Evolutionary conservation across 805 yeast genomes (phyloP), one percentile per base, ranked within the genome.

Genomic region (Hanseniaspora occidentalis): DNA sequence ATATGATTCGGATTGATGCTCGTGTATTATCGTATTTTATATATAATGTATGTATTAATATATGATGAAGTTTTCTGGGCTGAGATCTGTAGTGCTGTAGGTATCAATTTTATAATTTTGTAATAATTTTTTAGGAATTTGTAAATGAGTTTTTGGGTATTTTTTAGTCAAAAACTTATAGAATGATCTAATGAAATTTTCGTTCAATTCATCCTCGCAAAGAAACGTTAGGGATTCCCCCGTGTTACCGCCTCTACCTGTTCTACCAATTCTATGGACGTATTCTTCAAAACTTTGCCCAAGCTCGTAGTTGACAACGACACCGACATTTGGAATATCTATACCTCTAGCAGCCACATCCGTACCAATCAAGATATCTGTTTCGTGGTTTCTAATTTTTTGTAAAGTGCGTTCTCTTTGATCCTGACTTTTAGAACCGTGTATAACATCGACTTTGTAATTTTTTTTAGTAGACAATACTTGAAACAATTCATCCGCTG

Each of bases 321-420:
- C 73, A 35, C 74, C 68, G 37, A 92, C 73, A 29, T 29, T 9
- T 3, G 75, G 68, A 35, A 92, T 70, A 61, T 89, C 95, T 37
- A 92, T 73, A 64, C 99, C 99, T 62, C 99, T 77, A 13, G 96
- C 82, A 57, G 92, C 81, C 50, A 92, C 67, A 62, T 92, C 99
- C 0, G 98, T 92, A 21, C 84, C 86, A 44, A 72, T 78, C 58
- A 73, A 66, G 29, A 85, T 41, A 19, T 47, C 42, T 25, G 34
- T 41, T 9, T 24, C 53, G 37, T 75, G 62, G 1, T 70, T 65
- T 14, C 77, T 77, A 2, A 56, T 27, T 7, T 45, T 68, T 33
- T 72, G 66, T 41, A 92, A 65, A 1, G 78, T 63, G 47, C 72
- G 71, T 36, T 66, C 61, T 35, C 92, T 72, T 23, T 71, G 67